Evolutionary conservation across 805 yeast species (phyloP).

Genomic region (Barnettozyma siamensis): DNA sequence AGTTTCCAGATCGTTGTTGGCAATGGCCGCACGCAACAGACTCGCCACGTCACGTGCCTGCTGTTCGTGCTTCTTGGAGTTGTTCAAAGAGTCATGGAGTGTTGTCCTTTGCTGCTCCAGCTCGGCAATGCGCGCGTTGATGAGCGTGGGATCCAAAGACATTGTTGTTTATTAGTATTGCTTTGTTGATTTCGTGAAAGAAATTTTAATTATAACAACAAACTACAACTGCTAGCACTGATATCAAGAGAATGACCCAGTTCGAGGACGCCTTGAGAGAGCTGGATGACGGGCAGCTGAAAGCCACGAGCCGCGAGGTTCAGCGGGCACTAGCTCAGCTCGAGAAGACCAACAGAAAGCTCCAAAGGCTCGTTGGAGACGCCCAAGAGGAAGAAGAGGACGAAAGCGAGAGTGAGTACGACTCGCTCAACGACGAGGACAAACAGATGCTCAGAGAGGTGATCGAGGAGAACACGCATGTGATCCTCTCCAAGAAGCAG

Average conservation of each 20-base stretch:
- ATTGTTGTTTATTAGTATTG: neutral
- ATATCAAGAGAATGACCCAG: no score
- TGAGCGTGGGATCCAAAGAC: slow-evolving; percentile 20
- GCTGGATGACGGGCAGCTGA: slow-evolving; percentile 41
- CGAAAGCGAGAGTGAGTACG: slow-evolving; percentile 21
- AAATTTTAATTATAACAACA: slow-evolving; percentile 22
- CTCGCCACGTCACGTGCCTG: slow-evolving; percentile 16
- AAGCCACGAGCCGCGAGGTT: slow-evolving; percentile 29
- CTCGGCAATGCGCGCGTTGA: slow-evolving; percentile 23
- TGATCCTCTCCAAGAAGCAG: slow-evolving; percentile 44
- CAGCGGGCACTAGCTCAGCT: slow-evolving; percentile 40
- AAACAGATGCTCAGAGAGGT: slow-evolving; percentile 47
- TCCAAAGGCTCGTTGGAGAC: slow-evolving; percentile 20
- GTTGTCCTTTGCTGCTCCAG: slow-evolving; percentile 20
- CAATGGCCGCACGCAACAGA: slow-evolving; percentile 9
- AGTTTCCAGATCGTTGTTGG: slow-evolving; percentile 13
- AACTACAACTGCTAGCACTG: no score
- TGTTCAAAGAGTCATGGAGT: slow-evolving; percentile 11
- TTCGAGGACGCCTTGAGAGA: slow-evolving; percentile 37
- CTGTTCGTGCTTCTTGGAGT: slow-evolving; percentile 7
- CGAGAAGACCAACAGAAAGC: slow-evolving; percentile 44
- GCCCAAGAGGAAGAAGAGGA: slow-evolving; percentile 9
- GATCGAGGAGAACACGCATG: slow-evolving; percentile 48
- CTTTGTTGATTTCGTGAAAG: no score
- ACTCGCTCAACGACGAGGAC: slow-evolving; percentile 36